Conservation (phyloP, 805 yeast genomes). For the Saturnispora mendoncae region DNA sequence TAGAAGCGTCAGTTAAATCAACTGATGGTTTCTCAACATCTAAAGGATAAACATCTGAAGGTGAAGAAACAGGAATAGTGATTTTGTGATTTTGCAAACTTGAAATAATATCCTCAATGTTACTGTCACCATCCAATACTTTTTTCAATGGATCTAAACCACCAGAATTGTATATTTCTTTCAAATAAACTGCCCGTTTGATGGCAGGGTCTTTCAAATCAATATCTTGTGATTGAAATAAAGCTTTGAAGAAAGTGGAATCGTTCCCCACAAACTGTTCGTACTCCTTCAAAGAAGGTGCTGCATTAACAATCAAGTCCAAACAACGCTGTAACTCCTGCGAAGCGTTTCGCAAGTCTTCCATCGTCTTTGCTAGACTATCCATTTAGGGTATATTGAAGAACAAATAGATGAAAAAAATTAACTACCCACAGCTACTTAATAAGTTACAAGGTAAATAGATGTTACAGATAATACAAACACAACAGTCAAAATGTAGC, state of each 20-base stretch:
- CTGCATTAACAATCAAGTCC: constrained; percentile 9
- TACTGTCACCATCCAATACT: constrained; percentile 35
- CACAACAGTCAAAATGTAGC: background rate
- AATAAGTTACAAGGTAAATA: too few species aligned
- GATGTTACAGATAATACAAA: too few species aligned
- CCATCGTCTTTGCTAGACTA: constrained; percentile 4
- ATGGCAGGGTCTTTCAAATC: constrained; percentile 39
- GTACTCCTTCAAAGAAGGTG: constrained; percentile 11
- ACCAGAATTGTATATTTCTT: constrained; percentile 41
- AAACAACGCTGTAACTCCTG: constrained; percentile 4
- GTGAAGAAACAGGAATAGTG: too few species aligned
- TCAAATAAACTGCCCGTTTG: constrained; percentile 50
- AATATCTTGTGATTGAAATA: constrained; percentile 30
- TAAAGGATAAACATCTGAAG: too few species aligned
- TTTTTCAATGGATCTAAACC: constrained; percentile 44
- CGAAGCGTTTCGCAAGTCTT: constrained; percentile 9
- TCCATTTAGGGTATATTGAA: background rate
- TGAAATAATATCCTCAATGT: background rate
- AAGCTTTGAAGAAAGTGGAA: constrained; percentile 16
- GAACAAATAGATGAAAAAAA: background rate
- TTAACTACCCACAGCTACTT: too few species aligned
- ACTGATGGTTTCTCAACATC: too few species aligned
- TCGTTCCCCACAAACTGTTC: constrained; percentile 16
- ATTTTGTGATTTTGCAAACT: background rate
- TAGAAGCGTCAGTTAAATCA: too few species aligned